Conservation (phyloP, 768 basidiomycete genomes). For the Calocera cornea region DNA sequence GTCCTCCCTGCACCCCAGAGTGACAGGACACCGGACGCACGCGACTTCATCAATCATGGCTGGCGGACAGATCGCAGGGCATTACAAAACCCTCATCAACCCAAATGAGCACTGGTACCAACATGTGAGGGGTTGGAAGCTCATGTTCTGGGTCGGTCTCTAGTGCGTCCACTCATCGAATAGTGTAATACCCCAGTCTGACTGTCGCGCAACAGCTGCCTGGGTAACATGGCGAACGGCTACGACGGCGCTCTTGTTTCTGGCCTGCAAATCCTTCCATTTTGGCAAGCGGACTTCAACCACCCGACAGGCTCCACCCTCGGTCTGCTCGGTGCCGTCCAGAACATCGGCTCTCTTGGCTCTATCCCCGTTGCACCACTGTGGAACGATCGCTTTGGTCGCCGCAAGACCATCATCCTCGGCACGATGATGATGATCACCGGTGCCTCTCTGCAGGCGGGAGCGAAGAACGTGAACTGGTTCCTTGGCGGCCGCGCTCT, state of each 20-base stretch:
- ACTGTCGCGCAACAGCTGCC: not conserved
- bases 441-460: not conserved
- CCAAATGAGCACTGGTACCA: slow-evolving; percentile 1
- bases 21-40: not conserved
- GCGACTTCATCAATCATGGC: not conserved
- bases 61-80: not conserved
- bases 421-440: slow-evolving; percentile 6
- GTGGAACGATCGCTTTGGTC: not conserved
- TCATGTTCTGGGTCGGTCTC: slow-evolving; percentile 2
- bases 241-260: slow-evolving; percentile 11
- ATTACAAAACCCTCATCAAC: slow-evolving; percentile 1
- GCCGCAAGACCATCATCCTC: slow-evolving; percentile 10
- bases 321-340: slow-evolving; percentile 16
- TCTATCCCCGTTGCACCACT: not conserved
- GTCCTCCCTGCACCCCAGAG: not conserved
- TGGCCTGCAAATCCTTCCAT: slow-evolving; percentile 15
- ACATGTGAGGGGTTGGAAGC: not conserved
- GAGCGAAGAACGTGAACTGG: slow-evolving; percentile 4
- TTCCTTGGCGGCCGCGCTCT: slow-evolving; percentile 12
- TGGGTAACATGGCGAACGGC: slow-evolving; percentile 4
- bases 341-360: slow-evolving; percentile 6
- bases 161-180: not conserved
- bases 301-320: slow-evolving; percentile 15
- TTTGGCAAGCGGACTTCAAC: slow-evolving; percentile 15
- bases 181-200: not conserved